Base-by-base conservation (phyloP, 176 grass and related monocot genomes). In the Urochloa ruziziensis region DNA sequence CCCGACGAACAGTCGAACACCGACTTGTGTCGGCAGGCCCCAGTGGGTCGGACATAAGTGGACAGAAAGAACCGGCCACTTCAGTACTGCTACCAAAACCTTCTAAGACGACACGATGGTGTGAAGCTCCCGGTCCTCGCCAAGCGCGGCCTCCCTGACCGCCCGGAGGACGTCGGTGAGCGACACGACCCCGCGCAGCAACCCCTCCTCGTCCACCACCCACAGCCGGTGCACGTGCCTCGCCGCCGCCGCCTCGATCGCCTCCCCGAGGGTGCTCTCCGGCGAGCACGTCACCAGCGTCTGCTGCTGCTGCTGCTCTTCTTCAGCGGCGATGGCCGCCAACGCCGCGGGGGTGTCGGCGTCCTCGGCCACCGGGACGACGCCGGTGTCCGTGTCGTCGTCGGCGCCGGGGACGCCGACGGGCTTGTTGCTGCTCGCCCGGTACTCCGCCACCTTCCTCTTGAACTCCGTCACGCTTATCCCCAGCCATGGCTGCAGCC, bases 161-260 rank as follows among this genome's bases (percentile, higher is more conserved):
- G 58, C 88, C 42, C 83, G 77, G 74, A 97, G 79, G 61, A 94
- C 47, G 82, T 94, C 90, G 0, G 92, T 89, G 7, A 97, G 83
- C 17, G 95, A 89, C 70, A 97, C 77, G 23, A 97, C 59, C 12
- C 95, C 95, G 0, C 51, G 9, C 19, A 94, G 77, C 7, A 82
- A 1, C 6, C 78, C 84, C 8, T 89, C 65, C 10, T n/a, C 65
- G 62, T 93, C 84, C 0, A 93, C 88, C 6, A 88, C 92, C 95
- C 92, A 97, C 62, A 97, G 83, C 30, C 90, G 89, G 82, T 97
- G 92, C 30, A 97, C 92, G 54, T 93, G 90, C 42, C 68, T 83
- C 23, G 62, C 19, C 44, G 86, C 82, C 13, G 82, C 90, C 66
- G 80, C 71, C 60, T 90, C 90, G 21, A 97, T 68, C 24, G 80